Evolutionary conservation across 495 filamentous ascomycete species (phyloP), one percentile per base, ranked within the genome.

Genomic region (Rusavskia elegans): DNA sequence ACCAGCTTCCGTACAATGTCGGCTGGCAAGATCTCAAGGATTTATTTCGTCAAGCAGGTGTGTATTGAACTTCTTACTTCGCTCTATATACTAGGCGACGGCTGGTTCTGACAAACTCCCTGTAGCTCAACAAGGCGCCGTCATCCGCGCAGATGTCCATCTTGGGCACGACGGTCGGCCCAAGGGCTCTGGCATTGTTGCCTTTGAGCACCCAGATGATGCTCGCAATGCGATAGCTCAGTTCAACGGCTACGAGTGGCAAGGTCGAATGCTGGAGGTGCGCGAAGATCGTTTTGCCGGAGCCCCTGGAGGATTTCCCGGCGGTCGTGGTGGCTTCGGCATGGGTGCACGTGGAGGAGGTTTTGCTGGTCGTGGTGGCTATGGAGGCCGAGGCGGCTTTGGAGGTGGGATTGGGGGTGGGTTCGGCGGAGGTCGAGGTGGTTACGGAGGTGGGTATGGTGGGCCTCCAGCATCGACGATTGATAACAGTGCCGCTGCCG

Each of bases 11-110:
- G 27, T 98, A 87, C 75, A 95, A 84, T 49, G 87, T 94, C 61
- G 92, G 93, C 66, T 98, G 92, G 92, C 92, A 98, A 74, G 92
- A 98, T 68, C 70, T 98, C 64, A 98, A 98, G 75, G 92, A 98
- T 69, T 74, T 98, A 57, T 98, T 98, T 78, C 88, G 92, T 62
- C 89, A 96, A 77, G 87, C 92, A 72, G 86, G 92, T 95, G 78
- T 78, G 84, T 78, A 29, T 53, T 5, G 14, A 10, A 6, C 23
- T 42, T 6, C 40, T 20, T 21, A 19, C 40, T 21, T 20, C 9
- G 32, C 32, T 19, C 39, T 21, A 21, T 14, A 5, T 45, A 23
- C 46, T 52, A 60, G 50, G 50, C 55, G 61, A 67, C 65, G 52
- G 23, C 17, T 4, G 23, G 70, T 67, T 55, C 65, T 53, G 48